Evolutionary conservation across 2,329 filamentous ascomycete genomes (phyloP).

Genomic region (Onygenales sp.): DNA sequence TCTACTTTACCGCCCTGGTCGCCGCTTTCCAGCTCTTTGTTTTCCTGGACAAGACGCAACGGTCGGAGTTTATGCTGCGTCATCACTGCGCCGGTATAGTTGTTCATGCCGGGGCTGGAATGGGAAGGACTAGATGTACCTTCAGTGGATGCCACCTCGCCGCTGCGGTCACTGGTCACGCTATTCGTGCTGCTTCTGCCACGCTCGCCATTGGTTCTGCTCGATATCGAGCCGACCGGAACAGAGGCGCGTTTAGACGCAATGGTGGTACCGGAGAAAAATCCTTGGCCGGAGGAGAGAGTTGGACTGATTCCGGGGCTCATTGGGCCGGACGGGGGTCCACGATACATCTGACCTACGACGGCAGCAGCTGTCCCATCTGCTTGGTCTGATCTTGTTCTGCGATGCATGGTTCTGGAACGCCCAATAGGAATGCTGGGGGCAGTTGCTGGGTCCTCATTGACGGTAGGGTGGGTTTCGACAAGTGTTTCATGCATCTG

Average conservation of each 20-base stretch:
- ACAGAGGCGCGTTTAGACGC: slow-evolving; percentile 40
- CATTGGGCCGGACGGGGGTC: slow-evolving; percentile 44
- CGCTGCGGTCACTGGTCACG: slow-evolving; percentile 39
- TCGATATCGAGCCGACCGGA: slow-evolving; percentile 43
- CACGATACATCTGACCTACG: slow-evolving; percentile 84
- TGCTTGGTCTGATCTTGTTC: slow-evolving; percentile 41
- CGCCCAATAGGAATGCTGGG: slow-evolving; percentile 39
- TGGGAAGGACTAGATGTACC: slow-evolving; percentile 46
- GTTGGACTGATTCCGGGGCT: slow-evolving; percentile 45
- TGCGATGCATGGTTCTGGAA: slow-evolving; percentile 35
- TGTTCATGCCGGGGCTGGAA: slow-evolving; percentile 58
- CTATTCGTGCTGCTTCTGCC: slow-evolving; percentile 60
- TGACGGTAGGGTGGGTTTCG: slow-evolving; percentile 22
- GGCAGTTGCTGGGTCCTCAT: slow-evolving; percentile 39
- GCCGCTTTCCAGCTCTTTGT: slow-evolving; percentile 33
- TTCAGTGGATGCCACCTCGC: slow-evolving; percentile 35
- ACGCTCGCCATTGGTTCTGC: slow-evolving; percentile 33
- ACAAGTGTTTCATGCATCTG: slow-evolving; percentile 5
- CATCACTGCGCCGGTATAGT: slow-evolving; percentile 55
- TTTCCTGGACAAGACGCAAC: slow-evolving; percentile 77
- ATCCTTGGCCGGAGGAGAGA: slow-evolving; percentile 27
- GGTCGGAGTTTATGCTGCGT: slow-evolving; percentile 70
- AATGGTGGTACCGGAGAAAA: slow-evolving; percentile 39
- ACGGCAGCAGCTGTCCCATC: slow-evolving; percentile 52
- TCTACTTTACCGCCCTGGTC: slow-evolving; percentile 32